These are phyloP conservation scores for Diaporthe eres DNA, from an alignment of 2,329 filamentous ascomycete species.

Conservation along the genomic window DNA sequence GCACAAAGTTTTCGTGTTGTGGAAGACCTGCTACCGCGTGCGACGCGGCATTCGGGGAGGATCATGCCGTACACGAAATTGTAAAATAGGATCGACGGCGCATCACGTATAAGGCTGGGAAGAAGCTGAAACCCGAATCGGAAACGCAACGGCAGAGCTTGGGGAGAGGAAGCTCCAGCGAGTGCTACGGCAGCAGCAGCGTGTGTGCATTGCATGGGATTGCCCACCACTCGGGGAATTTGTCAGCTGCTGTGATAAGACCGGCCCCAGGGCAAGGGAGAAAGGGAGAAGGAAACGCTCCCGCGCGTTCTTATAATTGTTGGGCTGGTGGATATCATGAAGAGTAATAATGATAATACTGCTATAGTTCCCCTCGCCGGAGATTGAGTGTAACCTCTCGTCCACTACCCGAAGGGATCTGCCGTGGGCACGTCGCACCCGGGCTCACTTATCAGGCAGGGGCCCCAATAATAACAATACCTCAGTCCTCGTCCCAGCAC, in stretches of 20 bases:
- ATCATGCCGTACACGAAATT: background rate
- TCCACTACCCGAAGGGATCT: conserved; percentile 14
- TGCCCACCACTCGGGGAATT: background rate
- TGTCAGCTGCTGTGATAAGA: background rate
- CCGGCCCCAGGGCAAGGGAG: background rate
- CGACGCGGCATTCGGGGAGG: background rate
- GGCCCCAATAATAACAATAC: background rate
- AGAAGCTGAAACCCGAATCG: conserved; percentile 25
- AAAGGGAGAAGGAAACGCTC: background rate
- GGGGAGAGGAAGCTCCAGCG: background rate
- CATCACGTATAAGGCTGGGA: conserved; percentile 27
- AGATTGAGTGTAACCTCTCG: conserved; percentile 8
- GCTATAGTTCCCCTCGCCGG: conserved; percentile 5
- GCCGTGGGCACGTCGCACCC: conserved; percentile 15
- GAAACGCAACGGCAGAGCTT: conserved; percentile 16
- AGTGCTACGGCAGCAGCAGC: conserved; percentile 8
- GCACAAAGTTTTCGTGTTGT: background rate
- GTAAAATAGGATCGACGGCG: conserved; percentile 9
- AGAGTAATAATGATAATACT: background rate
- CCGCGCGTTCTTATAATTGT: background rate
- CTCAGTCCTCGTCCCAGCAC: conserved; percentile 47
- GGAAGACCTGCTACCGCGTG: background rate
- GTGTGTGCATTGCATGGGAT: background rate
- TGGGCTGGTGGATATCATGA: background rate
- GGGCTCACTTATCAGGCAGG: background rate